phyloP scores from a whole-genome alignment of 1,139 yeast genomes.

The Yamadazyma epiphylla region DNA sequence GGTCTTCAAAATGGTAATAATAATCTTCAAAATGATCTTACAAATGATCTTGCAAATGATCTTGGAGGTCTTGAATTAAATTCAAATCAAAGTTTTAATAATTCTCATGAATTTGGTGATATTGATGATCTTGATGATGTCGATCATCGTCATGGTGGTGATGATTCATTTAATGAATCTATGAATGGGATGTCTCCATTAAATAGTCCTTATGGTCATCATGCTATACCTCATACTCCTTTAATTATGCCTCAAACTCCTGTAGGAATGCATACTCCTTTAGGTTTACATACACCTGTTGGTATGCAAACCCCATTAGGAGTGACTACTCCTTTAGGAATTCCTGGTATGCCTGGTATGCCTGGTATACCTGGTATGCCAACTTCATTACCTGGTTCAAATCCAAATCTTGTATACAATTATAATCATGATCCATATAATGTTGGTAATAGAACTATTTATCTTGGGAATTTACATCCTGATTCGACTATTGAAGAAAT shows the following conservation, averaged over 20 bases:
- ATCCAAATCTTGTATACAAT: no score
- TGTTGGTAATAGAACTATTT: constrained; percentile 41
- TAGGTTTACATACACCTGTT: background rate
- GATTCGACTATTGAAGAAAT: constrained; percentile 46
- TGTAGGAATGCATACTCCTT: background rate
- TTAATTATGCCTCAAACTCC: background rate
- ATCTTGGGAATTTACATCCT: constrained; percentile 43
- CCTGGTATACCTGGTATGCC: constrained; percentile 1
- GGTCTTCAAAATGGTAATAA: no score
- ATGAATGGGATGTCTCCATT: background rate
- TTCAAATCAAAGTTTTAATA: background rate
- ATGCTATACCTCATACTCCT: constrained; percentile 1
- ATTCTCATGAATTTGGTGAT: background rate
- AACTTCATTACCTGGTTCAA: constrained; percentile 1
- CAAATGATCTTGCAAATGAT: no score
- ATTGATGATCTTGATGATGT: background rate
- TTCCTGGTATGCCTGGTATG: constrained; percentile 1
- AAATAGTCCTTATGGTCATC: constrained; percentile 1
- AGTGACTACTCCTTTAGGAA: constrained; percentile 2
- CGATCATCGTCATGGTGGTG: constrained; percentile 1
- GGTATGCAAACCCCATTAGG: background rate
- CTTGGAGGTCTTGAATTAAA: no score
- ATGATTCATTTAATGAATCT: background rate
- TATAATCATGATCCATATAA: constrained; percentile 22
- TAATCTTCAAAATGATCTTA: no score